Conservation (phyloP, 345 rosid genomes). For the Odontarrhena argentea region DNA sequence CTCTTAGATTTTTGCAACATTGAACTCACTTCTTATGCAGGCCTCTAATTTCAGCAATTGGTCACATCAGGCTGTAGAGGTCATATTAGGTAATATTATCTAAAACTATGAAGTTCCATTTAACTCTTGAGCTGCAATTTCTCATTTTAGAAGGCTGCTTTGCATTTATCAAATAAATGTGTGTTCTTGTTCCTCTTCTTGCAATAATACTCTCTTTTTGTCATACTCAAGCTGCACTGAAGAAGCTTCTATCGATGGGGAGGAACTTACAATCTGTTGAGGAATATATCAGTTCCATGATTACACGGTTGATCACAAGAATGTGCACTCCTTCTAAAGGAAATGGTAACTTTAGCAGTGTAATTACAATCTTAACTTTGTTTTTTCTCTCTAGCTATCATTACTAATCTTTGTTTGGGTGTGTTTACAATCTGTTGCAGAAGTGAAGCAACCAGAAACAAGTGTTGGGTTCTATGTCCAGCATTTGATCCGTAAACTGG, state of each 20-base stretch:
- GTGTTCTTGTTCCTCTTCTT: slow-evolving; percentile 21
- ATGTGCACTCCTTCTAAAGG: slow-evolving; percentile 57
- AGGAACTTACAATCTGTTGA: slow-evolving; percentile 55
- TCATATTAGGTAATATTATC: slow-evolving; percentile 64
- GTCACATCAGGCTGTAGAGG: slow-evolving; percentile 95
- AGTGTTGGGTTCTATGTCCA: slow-evolving; percentile 60
- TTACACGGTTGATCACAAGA: slow-evolving; percentile 57
- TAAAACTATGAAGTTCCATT: neutral
- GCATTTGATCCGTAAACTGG: slow-evolving; percentile 84
- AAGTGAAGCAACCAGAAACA: slow-evolving; percentile 39
- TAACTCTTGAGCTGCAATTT: slow-evolving; percentile 3
- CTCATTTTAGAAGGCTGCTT: slow-evolving; percentile 7
- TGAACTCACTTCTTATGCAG: slow-evolving; percentile 45
- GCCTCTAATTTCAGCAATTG: slow-evolving; percentile 66
- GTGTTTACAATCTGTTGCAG: slow-evolving; percentile 45
- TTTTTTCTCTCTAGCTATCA: slow-evolving; percentile 8
- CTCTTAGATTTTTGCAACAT: slow-evolving; percentile 10
- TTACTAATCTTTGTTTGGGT: slow-evolving; percentile 26
- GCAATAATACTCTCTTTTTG: slow-evolving; percentile 22
- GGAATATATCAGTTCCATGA: slow-evolving; percentile 61
- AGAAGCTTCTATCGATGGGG: slow-evolving; percentile 55
- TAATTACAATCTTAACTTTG: neutral
- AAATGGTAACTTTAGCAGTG: slow-evolving; percentile 48
- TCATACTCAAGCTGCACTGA: slow-evolving; percentile 55
- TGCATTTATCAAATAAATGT: slow-evolving; percentile 8